Evolutionary conservation across 371 early-diverging fungal genomes (phyloP).

Genomic region (Apophysomyces sp.): DNA sequence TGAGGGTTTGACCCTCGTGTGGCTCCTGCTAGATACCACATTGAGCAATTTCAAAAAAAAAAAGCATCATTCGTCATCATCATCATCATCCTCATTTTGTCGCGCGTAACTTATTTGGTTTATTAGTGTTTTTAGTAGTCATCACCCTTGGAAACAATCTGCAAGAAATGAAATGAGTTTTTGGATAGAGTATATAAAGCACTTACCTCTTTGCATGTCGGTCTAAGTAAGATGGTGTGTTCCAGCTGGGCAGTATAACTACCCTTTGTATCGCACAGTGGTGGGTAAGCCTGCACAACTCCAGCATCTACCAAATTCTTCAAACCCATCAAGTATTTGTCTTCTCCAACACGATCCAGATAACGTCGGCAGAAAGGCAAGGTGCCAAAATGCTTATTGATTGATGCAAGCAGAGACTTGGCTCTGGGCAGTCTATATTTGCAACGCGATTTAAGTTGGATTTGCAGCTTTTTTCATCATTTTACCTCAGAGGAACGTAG

Average conservation of each 20-base stretch:
- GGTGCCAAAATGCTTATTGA: constrained; percentile 95
- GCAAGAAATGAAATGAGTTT: neutral
- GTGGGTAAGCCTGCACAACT: constrained; percentile 92
- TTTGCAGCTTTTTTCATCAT: neutral
- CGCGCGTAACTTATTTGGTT: neutral
- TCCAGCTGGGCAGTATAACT: constrained; percentile 98
- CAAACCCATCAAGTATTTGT: constrained; percentile 82
- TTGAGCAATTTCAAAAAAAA: neutral
- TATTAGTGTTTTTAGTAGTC: constrained; percentile 35
- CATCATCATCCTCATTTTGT: neutral
- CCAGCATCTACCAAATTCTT: constrained; percentile 87
- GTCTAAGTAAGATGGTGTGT: constrained; percentile 93
- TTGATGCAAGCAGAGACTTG: constrained; percentile 83
- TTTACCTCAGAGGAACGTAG: constrained; percentile 68
- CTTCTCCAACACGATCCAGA: constrained; percentile 90
- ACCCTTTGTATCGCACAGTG: constrained; percentile 90
- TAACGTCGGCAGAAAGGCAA: constrained; percentile 98
- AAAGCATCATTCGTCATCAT: neutral
- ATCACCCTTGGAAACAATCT: constrained; percentile 53
- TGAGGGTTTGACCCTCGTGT: neutral
- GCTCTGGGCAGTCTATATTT: constrained; percentile 70
- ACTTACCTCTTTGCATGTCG: constrained; percentile 86
- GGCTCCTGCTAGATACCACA: neutral
- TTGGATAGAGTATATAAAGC: neutral
- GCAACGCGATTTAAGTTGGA: neutral